A percentile compares a stretch with the other conserved stretches of the same genome.
phyloP scores from a whole-genome alignment of 2,329 filamentous ascomycete genomes.

The Amesomyces nigricolor region DNA sequence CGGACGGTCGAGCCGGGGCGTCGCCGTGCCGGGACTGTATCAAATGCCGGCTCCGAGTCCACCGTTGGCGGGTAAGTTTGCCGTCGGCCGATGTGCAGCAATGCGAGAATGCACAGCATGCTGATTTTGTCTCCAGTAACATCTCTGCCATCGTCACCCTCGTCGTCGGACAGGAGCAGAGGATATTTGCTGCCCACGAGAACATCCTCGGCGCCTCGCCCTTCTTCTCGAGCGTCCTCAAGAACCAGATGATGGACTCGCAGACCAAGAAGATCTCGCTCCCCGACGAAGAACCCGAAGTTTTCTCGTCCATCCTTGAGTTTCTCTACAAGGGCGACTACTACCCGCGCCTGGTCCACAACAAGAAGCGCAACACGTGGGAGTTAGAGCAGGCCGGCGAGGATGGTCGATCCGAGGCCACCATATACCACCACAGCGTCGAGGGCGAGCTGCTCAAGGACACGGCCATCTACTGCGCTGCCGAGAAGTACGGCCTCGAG shows the following conservation, averaged over 20 bases:
- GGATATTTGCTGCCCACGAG: slow-evolving; percentile 88
- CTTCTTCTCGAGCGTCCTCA: slow-evolving; percentile 66
- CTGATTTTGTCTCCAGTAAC: slow-evolving; percentile 33
- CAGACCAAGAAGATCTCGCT: slow-evolving; percentile 68
- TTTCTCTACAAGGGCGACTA: slow-evolving; percentile 95
- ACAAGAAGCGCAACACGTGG: slow-evolving; percentile 75
- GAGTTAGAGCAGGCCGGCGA: slow-evolving; percentile 60
- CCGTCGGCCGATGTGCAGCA: not conserved
- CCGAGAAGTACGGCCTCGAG: slow-evolving; percentile 75
- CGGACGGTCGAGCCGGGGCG: slow-evolving; percentile 46
- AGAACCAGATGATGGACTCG: slow-evolving; percentile 57
- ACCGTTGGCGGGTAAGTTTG: slow-evolving; percentile 40
- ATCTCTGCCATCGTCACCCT: slow-evolving; percentile 72
- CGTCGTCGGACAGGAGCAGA: slow-evolving; percentile 71
- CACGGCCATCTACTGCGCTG: slow-evolving; percentile 85
- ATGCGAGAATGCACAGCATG: not conserved
- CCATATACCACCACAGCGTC: slow-evolving; percentile 60
- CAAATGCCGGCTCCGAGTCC: slow-evolving; percentile 35
- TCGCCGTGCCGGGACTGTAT: slow-evolving; percentile 45
- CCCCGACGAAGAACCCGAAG: slow-evolving; percentile 80
- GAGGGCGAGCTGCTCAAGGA: slow-evolving; percentile 74
- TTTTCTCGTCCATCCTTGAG: slow-evolving; percentile 85
- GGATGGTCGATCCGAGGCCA: slow-evolving; percentile 48
- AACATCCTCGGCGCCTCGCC: slow-evolving; percentile 73
- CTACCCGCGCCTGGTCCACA: slow-evolving; percentile 74